A percentile compares a stretch with the other conserved stretches of the same genome.
phyloP scores from a whole-genome alignment of 768 basidiomycete genomes.

The Tephrocybe sp. region DNA sequence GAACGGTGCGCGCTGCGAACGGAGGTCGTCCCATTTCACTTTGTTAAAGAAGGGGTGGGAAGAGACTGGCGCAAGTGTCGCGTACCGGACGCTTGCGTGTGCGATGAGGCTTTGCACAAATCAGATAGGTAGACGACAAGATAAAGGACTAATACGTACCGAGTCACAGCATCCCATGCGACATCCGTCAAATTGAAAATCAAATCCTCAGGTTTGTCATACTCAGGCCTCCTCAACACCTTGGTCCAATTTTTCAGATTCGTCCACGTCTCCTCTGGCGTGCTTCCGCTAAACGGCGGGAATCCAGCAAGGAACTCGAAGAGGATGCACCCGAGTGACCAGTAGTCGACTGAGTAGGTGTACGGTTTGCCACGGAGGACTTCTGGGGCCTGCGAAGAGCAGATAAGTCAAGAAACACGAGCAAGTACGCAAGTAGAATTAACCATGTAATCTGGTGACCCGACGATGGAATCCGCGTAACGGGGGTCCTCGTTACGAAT shows the following conservation, averaged over 20 bases:
- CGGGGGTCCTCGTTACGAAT: conserved; percentile 88
- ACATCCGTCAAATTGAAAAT: conserved; percentile 94
- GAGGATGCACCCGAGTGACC: conserved; percentile 97
- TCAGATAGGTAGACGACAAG: background rate
- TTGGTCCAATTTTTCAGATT: conserved; percentile 98
- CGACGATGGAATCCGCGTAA: conserved; percentile 96
- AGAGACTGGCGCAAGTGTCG: conserved; percentile 71
- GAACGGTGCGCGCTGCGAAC: conserved; percentile 80
- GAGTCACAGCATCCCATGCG: conserved; percentile 92
- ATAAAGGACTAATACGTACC: conserved; percentile 42
- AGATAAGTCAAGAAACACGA: background rate
- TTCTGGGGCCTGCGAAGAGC: conserved; percentile 61
- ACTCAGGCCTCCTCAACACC: conserved; percentile 89
- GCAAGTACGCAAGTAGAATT: background rate
- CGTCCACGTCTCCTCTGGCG: conserved; percentile 98
- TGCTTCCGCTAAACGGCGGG: conserved; percentile 95
- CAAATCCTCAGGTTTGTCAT: conserved; percentile 93
- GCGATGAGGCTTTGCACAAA: conserved; percentile 69
- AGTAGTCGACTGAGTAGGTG: conserved; percentile 95
- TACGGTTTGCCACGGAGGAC: conserved; percentile 95
- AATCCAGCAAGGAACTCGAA: conserved; percentile 98
- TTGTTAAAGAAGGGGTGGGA: conserved; percentile 81
- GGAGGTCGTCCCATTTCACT: conserved; percentile 77
- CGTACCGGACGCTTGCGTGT: conserved; percentile 77
- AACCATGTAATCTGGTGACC: conserved; percentile 98